phyloP scores from a whole-genome alignment of 192 early-diverging fungal species.

The Phycomyces nitens region DNA sequence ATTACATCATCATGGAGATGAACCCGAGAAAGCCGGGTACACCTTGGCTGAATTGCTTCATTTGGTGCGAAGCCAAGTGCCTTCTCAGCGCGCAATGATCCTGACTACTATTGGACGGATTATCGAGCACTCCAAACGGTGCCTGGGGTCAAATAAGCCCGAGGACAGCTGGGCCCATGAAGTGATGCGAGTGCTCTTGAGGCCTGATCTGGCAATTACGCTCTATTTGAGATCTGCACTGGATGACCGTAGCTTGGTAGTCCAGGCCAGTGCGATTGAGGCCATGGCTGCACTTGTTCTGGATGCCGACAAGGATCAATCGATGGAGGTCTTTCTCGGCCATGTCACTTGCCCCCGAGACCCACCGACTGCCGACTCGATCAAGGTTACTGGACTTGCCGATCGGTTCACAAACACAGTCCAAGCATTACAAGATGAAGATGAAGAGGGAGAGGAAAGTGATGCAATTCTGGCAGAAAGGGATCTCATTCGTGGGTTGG shows the following conservation, averaged over 20 bases:
- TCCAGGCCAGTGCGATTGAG: slow-evolving; percentile 47
- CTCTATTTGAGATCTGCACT: slow-evolving; percentile 60
- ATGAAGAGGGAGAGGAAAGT: slow-evolving; percentile 34
- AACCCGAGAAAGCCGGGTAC: slow-evolving; percentile 84
- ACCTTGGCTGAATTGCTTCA: slow-evolving; percentile 78
- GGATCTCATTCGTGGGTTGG: slow-evolving; percentile 56
- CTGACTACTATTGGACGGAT: slow-evolving; percentile 60
- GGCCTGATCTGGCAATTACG: slow-evolving; percentile 17
- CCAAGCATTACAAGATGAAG: slow-evolving; percentile 7
- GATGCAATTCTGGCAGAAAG: slow-evolving; percentile 46
- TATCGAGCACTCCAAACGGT: slow-evolving; percentile 43
- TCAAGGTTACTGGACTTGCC: neutral
- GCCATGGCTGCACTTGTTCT: slow-evolving; percentile 44
- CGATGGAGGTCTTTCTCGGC: slow-evolving; percentile 23
- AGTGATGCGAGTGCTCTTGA: slow-evolving; percentile 9
- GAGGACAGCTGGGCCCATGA: neutral
- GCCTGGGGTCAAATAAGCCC: neutral
- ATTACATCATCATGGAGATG: slow-evolving; percentile 87
- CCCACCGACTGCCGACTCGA: neutral
- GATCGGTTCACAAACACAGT: neutral
- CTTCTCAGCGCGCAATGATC: slow-evolving; percentile 71
- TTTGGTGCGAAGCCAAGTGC: slow-evolving; percentile 76
- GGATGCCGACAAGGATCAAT: slow-evolving; percentile 25
- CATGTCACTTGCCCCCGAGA: slow-evolving; percentile 7
- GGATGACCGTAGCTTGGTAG: slow-evolving; percentile 63